A percentile compares a stretch with the other conserved stretches of the same genome.
phyloP scores from a whole-genome alignment of 169 alveolate genomes.

The Plasmodium malariae region DNA sequence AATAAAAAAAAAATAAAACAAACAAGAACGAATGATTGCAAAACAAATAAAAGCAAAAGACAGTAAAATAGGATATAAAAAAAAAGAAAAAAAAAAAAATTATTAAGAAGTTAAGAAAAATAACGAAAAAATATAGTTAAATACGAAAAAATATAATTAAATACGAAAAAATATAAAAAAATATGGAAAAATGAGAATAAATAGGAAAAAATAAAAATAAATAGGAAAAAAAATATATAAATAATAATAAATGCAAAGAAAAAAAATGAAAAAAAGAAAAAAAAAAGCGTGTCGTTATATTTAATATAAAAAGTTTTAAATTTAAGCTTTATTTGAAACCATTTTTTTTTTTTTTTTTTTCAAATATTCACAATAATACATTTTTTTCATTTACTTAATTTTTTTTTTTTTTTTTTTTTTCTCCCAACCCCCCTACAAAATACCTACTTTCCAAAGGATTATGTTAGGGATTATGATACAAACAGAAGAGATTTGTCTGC shows the following conservation, averaged over 20 bases:
- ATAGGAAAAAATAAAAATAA: too few relatives aligned
- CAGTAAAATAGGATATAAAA: background rate
- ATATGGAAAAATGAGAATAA: too few relatives aligned
- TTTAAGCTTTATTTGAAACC: background rate
- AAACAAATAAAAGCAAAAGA: too few relatives aligned
- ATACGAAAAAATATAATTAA: too few relatives aligned
- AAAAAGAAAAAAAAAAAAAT: too few relatives aligned
- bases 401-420: slow-evolving; percentile 16
- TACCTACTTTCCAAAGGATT: background rate
- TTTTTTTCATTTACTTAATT: background rate
- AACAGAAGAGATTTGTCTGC: slow-evolving; percentile 9
- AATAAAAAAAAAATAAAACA: too few relatives aligned
- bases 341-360: background rate
- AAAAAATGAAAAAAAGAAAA: too few relatives aligned
- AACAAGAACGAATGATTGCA: background rate
- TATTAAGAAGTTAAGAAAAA: too few relatives aligned
- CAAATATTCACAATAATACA: background rate
- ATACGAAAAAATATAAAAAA: background rate
- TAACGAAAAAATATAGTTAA: too few relatives aligned
- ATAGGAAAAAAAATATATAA: too few relatives aligned
- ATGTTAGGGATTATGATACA: slow-evolving; percentile 25
- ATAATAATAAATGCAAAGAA: too few relatives aligned
- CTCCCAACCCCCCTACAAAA: background rate
- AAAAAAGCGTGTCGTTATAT: too few relatives aligned
- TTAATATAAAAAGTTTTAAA: background rate